These are phyloP conservation scores for Cyathus striatus DNA, from an alignment of 768 basidiomycete genomes.

Conservation along the genomic window DNA sequence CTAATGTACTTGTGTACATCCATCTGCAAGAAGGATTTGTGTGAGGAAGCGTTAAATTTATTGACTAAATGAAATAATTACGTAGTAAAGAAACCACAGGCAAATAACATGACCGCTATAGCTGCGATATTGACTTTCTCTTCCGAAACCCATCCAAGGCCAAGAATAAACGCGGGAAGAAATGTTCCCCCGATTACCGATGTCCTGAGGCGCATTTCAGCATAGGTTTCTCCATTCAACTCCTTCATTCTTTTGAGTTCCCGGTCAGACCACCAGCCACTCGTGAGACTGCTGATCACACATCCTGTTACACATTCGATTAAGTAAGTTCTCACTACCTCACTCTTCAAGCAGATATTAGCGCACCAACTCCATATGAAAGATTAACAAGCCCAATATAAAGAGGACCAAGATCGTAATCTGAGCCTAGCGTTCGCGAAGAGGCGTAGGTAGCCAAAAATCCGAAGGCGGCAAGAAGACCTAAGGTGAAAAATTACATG, in stretches of 20 bases:
- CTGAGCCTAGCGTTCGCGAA: slow-evolving; percentile 57
- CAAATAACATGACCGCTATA: slow-evolving; percentile 67
- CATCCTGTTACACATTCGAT: slow-evolving; percentile 23
- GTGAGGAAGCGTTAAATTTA: no score
- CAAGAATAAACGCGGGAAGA: slow-evolving; percentile 58
- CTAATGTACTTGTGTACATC: no score
- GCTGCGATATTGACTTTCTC: slow-evolving; percentile 59
- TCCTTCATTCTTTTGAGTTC: slow-evolving; percentile 30
- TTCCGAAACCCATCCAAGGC: slow-evolving; percentile 73
- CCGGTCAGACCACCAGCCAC: slow-evolving; percentile 42
- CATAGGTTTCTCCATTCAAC: slow-evolving; percentile 28
- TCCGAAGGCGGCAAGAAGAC: slow-evolving; percentile 64
- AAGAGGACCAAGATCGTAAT: slow-evolving; percentile 65
- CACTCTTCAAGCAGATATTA: background rate
- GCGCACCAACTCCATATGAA: slow-evolving; percentile 62
- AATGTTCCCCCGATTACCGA: slow-evolving; percentile 52
- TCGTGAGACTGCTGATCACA: slow-evolving; percentile 33
- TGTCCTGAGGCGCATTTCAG: slow-evolving; percentile 68
- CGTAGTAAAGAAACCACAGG: slow-evolving; percentile 75
- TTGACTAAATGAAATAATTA: no score
- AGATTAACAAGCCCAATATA: slow-evolving; percentile 75
- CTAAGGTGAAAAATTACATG: slow-evolving; percentile 25
- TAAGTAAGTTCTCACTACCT: background rate
- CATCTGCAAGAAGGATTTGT: no score
- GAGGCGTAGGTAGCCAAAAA: slow-evolving; percentile 74